These are phyloP conservation scores for Psophocarpus tetragonolobus DNA, from an alignment of 306 rosid species.

Conservation along the genomic window DNA sequence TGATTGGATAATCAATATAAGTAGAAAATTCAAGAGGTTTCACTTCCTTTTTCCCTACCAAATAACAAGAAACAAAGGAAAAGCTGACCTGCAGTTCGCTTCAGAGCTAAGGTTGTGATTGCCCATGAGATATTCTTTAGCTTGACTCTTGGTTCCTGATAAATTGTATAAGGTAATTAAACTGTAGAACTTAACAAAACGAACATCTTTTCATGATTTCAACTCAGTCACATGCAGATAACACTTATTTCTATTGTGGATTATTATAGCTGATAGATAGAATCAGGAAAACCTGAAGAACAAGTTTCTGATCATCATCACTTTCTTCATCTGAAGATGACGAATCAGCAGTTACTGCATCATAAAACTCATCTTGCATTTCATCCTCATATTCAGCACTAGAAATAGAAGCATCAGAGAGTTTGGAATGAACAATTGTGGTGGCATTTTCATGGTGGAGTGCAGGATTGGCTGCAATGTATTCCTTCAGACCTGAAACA, in stretches of 20 bases:
- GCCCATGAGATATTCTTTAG: conserved; percentile 77
- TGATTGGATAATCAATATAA: conserved; percentile 23
- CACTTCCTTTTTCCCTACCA: conserved; percentile 18
- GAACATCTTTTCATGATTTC: conserved; percentile 37
- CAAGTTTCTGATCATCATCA: conserved; percentile 31
- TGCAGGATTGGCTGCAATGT: conserved; percentile 80
- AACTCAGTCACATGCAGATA: conserved; percentile 18
- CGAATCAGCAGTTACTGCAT: conserved; percentile 82
- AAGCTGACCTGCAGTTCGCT: conserved; percentile 49
- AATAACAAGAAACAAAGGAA: conserved; percentile 35
- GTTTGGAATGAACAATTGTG: conserved; percentile 60
- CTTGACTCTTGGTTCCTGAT: conserved; percentile 63
- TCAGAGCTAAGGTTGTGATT: conserved; percentile 63
- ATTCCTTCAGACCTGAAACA: conserved; percentile 86
- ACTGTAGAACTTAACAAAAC: conserved; percentile 22
- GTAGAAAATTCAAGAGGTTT: not conserved
- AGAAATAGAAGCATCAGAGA: conserved; percentile 59
- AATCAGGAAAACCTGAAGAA: conserved; percentile 51
- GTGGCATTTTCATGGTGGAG: conserved; percentile 59
- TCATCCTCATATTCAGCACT: conserved; percentile 65
- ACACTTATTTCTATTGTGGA: not conserved
- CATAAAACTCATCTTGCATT: conserved; percentile 87
- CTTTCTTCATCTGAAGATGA: conserved; percentile 55
- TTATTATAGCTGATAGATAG: conserved; percentile 23
- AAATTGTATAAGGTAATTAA: conserved; percentile 34